Percentiles rank a stretch among this genome's conserved stretches.
phyloP scores from a whole-genome alignment of 2,329 filamentous ascomycete genomes.

The Exophiala mesophila region DNA sequence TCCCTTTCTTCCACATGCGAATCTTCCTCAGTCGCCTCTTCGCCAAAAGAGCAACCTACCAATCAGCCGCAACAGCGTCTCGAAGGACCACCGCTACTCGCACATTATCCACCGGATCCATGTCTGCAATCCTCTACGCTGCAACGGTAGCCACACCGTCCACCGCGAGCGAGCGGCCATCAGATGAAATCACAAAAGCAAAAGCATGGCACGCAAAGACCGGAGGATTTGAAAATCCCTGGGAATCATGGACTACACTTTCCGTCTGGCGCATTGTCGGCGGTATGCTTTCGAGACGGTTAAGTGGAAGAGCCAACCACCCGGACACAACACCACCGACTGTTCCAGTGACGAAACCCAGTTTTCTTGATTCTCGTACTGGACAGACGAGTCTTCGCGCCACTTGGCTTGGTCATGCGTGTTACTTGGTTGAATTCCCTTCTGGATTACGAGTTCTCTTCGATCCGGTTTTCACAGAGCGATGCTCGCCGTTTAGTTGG shows the following conservation, averaged over 20 bases:
- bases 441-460: conserved; percentile 82
- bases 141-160: conserved; percentile 37
- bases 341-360: conserved; percentile 61
- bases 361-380: conserved; percentile 58
- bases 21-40: conserved; percentile 20
- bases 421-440: conserved; percentile 88
- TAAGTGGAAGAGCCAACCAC: conserved; percentile 47
- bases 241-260: conserved; percentile 33
- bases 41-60: conserved; percentile 21
- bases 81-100: conserved; percentile 21
- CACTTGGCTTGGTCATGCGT: conserved; percentile 94
- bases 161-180: conserved; percentile 30
- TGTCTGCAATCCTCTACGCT: conserved; percentile 38
- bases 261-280: conserved; percentile 16
- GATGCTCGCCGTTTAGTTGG: conserved; percentile 71
- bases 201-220: conserved; percentile 38
- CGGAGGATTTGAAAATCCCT: conserved; percentile 41
- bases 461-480: conserved; percentile 86
- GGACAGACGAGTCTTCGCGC: conserved; percentile 62
- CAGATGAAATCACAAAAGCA: conserved; percentile 33
- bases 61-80: conserved; percentile 16
- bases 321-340: conserved; percentile 63
- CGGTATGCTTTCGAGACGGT: conserved; percentile 31
- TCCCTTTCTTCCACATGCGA: conserved; percentile 18
- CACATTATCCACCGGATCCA: conserved; percentile 35